Evolutionary conservation across 192 early-diverging fungal genomes (phyloP).

Genomic region (Glomus cerebriforme): DNA sequence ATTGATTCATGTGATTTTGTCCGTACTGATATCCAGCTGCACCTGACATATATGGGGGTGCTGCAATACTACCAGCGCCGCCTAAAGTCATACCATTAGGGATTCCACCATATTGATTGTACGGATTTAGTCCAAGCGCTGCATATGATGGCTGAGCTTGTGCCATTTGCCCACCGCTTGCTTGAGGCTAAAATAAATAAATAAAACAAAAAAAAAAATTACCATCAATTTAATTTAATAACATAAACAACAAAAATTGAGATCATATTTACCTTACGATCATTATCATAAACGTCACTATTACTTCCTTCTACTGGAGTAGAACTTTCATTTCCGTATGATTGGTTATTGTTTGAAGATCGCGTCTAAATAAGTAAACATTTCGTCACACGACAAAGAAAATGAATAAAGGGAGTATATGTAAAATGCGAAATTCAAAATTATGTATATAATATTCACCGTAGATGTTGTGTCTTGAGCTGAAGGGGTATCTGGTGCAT

Average conservation of each 20-base stretch:
- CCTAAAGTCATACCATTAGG: conserved; percentile 12
- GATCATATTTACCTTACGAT: conserved; percentile 31
- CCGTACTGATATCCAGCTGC: conserved; percentile 6
- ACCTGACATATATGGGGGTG: conserved; percentile 19
- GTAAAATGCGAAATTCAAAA: background rate
- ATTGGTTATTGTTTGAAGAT: background rate
- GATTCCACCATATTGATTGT: conserved; percentile 7
- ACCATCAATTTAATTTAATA: background rate
- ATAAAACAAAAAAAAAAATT: background rate
- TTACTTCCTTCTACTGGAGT: conserved; percentile 17
- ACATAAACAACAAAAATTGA: background rate
- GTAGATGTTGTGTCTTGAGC: conserved; percentile 34
- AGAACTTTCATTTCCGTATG: conserved; percentile 29
- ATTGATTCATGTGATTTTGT: conserved; percentile 25
- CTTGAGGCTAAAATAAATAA: conserved; percentile 3
- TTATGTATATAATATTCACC: conserved; percentile 39
- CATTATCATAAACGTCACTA: conserved; percentile 13
- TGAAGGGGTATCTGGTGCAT: conserved; percentile 68
- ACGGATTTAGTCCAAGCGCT: background rate
- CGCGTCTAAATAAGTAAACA: background rate
- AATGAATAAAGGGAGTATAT: background rate
- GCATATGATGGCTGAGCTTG: conserved; percentile 1
- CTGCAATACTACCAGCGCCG: background rate
- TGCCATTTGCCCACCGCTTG: conserved; percentile 3
- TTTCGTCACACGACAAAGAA: background rate